phyloP scores from a whole-genome alignment of 495 filamentous ascomycete genomes.

The Aspergillus saccharolyticus region DNA sequence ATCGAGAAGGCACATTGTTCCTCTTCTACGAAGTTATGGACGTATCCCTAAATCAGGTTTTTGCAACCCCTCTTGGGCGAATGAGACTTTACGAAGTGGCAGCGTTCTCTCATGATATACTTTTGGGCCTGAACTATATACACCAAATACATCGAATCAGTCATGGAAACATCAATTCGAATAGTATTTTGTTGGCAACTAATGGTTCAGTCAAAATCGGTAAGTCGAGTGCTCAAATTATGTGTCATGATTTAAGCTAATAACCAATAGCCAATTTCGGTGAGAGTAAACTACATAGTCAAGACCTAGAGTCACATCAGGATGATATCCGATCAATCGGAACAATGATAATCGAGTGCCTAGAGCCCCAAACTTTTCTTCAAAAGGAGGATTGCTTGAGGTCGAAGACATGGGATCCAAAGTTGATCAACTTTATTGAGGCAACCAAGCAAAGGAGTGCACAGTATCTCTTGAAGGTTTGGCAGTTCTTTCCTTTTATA shows the following conservation, averaged over 20 bases:
- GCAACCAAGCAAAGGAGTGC: conserved; percentile 1
- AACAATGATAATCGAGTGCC: conserved; percentile 8
- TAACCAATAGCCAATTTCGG: conserved; percentile 8
- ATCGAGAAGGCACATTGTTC: conserved; percentile 7
- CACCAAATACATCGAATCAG: conserved; percentile 3
- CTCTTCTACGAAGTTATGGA: conserved; percentile 17
- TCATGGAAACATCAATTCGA: conserved; percentile 8
- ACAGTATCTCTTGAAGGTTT: conserved; percentile 3
- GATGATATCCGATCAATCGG: conserved; percentile 6
- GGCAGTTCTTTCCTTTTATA: neutral
- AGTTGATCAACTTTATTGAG: conserved; percentile 4
- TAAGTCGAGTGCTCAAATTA: neutral
- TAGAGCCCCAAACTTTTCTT: conserved; percentile 11
- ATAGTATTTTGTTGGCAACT: conserved; percentile 7
- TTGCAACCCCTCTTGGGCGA: conserved; percentile 12
- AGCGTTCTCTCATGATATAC: conserved; percentile 11
- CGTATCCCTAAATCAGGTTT: conserved; percentile 9
- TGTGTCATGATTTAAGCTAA: neutral
- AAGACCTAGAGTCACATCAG: neutral
- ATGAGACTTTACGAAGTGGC: conserved; percentile 14
- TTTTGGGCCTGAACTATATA: conserved; percentile 9
- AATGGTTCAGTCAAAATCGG: conserved; percentile 11
- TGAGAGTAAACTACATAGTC: conserved; percentile 4
- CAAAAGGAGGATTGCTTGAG: conserved; percentile 1
- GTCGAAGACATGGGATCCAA: conserved; percentile 4